phyloP scores from a whole-genome alignment of 805 yeast species.

The Jamesozyma piceae region DNA sequence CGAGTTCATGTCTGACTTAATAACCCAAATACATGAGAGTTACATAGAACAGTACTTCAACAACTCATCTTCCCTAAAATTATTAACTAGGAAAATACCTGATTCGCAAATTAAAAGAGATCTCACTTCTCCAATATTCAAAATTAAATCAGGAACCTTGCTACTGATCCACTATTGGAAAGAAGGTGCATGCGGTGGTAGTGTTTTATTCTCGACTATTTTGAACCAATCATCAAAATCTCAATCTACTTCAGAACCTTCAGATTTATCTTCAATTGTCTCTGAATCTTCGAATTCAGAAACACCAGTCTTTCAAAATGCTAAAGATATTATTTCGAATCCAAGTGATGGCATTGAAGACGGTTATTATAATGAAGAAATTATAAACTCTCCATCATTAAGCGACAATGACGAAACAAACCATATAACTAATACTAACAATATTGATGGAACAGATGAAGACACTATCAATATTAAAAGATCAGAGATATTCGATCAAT shows the following conservation, averaged over 20 bases:
- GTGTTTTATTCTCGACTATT: constrained; percentile 23
- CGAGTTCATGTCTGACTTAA: constrained; percentile 19
- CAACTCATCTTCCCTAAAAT: constrained; percentile 20
- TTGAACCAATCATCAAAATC: constrained; percentile 3
- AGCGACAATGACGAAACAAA: not conserved
- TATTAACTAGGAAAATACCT: constrained; percentile 20
- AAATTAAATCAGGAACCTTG: constrained; percentile 19
- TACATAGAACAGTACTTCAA: constrained; percentile 19
- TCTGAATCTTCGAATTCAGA: not conserved
- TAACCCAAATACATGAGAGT: constrained; percentile 18
- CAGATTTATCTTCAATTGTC: not conserved
- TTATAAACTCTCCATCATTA: too few species aligned
- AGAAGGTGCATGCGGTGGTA: constrained; percentile 26
- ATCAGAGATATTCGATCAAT: constrained; percentile 18
- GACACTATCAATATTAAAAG: not conserved
- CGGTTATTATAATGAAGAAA: not conserved
- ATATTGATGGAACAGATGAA: not conserved
- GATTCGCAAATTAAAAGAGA: constrained; percentile 22
- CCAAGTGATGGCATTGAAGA: not conserved
- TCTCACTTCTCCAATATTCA: constrained; percentile 19
- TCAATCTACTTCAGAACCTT: not conserved
- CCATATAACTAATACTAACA: not conserved
- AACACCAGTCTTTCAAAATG: not conserved
- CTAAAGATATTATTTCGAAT: not conserved
- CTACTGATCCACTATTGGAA: constrained; percentile 26